Evolutionary conservation across 169 alveolate genomes (phyloP).

Genomic region (Eimeria brunetti): DNA sequence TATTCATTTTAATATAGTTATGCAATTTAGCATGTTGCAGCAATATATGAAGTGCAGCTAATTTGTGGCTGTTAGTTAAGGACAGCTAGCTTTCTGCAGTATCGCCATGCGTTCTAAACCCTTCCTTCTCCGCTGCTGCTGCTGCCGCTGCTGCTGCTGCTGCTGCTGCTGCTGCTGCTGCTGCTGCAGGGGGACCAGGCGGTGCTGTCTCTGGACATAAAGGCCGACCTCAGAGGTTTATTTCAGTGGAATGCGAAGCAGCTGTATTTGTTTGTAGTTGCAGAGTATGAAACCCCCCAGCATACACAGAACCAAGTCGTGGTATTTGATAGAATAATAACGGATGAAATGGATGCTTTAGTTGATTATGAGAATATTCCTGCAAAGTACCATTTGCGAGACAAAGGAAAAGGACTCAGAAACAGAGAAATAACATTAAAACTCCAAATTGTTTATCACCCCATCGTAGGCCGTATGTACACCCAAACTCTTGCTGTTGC

Average conservation of each 20-base stretch:
- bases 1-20: no score
- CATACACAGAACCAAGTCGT: slow-evolving; percentile 79
- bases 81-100: not conserved
- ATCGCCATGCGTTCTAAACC: not conserved
- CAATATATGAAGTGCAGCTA: not conserved
- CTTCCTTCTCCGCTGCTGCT: no score
- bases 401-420: slow-evolving; percentile 59
- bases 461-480: slow-evolving; percentile 73
- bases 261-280: slow-evolving; percentile 81
- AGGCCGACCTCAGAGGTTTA: slow-evolving; percentile 77
- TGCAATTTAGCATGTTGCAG: no score
- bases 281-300: slow-evolving; percentile 80
- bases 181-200: slow-evolving; percentile 84
- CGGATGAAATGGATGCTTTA: slow-evolving; percentile 34
- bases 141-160: not conserved
- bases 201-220: slow-evolving; percentile 79
- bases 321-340: slow-evolving; percentile 81
- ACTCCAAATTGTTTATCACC: slow-evolving; percentile 58
- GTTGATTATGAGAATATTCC: slow-evolving; percentile 1
- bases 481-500: slow-evolving; percentile 45
- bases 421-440: slow-evolving; percentile 52
- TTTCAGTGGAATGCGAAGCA: slow-evolving; percentile 85
- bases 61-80: not conserved
- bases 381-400: slow-evolving; percentile 70
- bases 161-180: not conserved